A percentile compares a stretch with the other conserved stretches of the same genome.
phyloP scores from a whole-genome alignment of 495 filamentous ascomycete genomes.

The Geopyxis carbonaria region DNA sequence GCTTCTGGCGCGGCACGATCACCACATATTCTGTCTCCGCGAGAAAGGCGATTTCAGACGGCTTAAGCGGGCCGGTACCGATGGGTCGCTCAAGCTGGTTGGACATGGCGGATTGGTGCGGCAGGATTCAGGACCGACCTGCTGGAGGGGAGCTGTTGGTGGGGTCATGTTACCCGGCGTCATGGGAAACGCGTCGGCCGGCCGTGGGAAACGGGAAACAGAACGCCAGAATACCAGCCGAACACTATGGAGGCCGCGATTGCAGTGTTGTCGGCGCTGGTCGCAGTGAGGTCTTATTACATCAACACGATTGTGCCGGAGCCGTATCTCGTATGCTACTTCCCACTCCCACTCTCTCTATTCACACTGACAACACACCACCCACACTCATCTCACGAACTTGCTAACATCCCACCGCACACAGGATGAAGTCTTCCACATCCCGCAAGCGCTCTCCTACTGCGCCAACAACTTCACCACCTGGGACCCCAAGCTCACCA shows the following conservation, averaged over 20 bases:
- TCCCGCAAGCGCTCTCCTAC: constrained; percentile 79
- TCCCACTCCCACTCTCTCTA: background rate
- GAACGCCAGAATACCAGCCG: no score
- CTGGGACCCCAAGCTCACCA: constrained; percentile 96
- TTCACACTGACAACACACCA: background rate
- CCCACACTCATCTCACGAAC: background rate
- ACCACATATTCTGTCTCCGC: constrained; percentile 95
- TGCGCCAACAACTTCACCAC: constrained; percentile 52
- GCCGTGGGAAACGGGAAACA: no score
- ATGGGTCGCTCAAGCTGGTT: no score
- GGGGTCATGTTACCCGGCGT: no score
- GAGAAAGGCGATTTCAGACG: constrained; percentile 81
- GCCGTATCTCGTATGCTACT: constrained; percentile 53
- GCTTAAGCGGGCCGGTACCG: constrained; percentile 32
- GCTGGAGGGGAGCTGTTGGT: no score
- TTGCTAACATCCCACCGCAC: constrained; percentile 11
- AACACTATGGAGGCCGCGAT: no score
- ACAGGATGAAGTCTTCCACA: constrained; percentile 89
- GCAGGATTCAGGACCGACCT: no score
- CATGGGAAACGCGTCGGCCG: no score
- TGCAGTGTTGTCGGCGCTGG: no score
- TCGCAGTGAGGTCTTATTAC: constrained; percentile 9
- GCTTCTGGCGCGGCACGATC: constrained; percentile 73
- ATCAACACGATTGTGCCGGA: constrained; percentile 39
- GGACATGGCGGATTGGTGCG: no score